phyloP scores from a whole-genome alignment of 164 flowering plant genomes.

The Tetrastigma voinierianum region DNA sequence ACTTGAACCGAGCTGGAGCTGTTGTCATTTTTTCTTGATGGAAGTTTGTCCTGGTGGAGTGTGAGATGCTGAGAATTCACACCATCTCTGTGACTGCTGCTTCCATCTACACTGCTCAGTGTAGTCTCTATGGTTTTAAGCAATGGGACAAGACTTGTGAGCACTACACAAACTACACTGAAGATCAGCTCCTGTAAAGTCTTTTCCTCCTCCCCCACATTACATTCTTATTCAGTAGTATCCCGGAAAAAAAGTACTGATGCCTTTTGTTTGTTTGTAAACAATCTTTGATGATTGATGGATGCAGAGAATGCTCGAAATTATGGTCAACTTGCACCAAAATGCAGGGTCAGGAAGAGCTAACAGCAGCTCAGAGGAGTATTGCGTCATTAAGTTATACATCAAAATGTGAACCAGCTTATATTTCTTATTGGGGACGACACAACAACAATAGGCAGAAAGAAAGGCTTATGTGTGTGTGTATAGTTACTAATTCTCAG shows the following conservation, averaged over 20 bases:
- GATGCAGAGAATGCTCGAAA: conserved; percentile 55
- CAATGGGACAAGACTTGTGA: conserved; percentile 55
- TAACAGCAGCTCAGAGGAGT: conserved; percentile 58
- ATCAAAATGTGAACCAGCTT: conserved; percentile 50
- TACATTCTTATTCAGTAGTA: too few relatives aligned
- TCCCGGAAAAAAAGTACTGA: not conserved
- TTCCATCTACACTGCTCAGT: conserved; percentile 52
- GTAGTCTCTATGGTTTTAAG: conserved; percentile 28
- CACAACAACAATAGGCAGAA: conserved; percentile 8
- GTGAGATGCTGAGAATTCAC: conserved; percentile 59
- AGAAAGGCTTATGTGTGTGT: conserved; percentile 1
- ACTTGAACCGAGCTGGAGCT: conserved; percentile 33
- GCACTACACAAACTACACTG: conserved; percentile 43
- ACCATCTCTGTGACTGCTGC: conserved; percentile 54
- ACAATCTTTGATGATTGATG: too few relatives aligned
- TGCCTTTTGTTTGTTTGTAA: not conserved
- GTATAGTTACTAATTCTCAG: conserved; percentile 18
- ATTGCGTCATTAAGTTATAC: conserved; percentile 42
- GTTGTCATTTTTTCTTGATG: conserved; percentile 42
- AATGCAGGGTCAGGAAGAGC: conserved; percentile 53
- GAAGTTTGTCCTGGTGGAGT: conserved; percentile 60
- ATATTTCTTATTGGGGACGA: conserved; percentile 32
- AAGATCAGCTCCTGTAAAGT: conserved; percentile 50
- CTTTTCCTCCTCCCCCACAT: not conserved
- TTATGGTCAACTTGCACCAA: conserved; percentile 49